Conservation (phyloP, 2,329 filamentous ascomycete species). For the Podosphaera xanthii region DNA sequence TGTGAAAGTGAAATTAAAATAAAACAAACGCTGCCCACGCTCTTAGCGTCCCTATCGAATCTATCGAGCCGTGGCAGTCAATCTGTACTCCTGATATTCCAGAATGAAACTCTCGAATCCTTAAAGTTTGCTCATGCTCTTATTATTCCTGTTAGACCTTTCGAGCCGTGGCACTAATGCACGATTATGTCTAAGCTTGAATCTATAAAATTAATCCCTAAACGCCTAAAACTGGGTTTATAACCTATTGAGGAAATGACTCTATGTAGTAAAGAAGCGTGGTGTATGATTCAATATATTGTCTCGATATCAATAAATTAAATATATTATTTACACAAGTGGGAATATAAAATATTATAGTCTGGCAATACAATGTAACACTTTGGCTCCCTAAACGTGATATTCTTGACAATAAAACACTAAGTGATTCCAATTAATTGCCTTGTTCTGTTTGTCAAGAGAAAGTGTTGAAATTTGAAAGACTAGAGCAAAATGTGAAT, state of each 20-base stretch:
- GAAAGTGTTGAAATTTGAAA: too few relatives aligned
- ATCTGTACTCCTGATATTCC: too few relatives aligned
- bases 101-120: too few relatives aligned
- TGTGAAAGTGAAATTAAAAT: not conserved
- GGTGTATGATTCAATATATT: not conserved
- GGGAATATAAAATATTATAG: too few relatives aligned
- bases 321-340: too few relatives aligned
- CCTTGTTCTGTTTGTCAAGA: too few relatives aligned
- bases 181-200: not conserved
- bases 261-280: not conserved
- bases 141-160: not conserved
- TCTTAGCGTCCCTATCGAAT: not conserved
- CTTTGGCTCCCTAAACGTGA: too few relatives aligned
- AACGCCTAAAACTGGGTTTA: not conserved
- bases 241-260: not conserved
- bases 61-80: not conserved
- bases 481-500: too few relatives aligned
- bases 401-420: too few relatives aligned
- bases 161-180: not conserved
- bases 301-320: too few relatives aligned
- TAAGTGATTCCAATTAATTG: too few relatives aligned
- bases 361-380: too few relatives aligned
- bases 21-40: not conserved
- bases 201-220: not conserved
- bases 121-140: not conserved